Percentiles rank a stretch among this genome's conserved stretches.
These are phyloP conservation scores for Diaporthe nobilis DNA, from an alignment of 2,329 filamentous ascomycete genomes.

Conservation along the genomic window DNA sequence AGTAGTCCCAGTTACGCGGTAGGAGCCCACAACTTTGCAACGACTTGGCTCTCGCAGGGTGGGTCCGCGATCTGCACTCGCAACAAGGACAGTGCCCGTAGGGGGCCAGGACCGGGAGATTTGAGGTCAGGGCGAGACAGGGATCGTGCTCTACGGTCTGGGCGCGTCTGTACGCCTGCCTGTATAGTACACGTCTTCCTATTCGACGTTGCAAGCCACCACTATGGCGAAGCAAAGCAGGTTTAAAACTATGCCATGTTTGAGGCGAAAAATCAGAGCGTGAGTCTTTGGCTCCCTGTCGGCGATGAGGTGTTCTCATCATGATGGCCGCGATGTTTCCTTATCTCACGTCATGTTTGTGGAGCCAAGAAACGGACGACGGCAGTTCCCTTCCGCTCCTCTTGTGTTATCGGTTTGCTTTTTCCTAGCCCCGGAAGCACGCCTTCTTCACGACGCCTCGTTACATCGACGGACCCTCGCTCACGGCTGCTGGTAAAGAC, in stretches of 20 bases:
- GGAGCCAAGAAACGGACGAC: not conserved
- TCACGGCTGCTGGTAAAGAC: not conserved
- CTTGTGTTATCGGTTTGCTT: not conserved
- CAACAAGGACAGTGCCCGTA: constrained; percentile 17
- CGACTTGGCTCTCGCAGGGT: not conserved
- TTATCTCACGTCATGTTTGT: not conserved
- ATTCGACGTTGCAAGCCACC: constrained; percentile 1
- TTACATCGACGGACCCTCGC: not conserved
- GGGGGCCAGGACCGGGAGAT: constrained; percentile 15
- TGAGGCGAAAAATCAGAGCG: constrained; percentile 2
- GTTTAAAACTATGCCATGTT: constrained; percentile 1
- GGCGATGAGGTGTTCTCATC: not conserved
- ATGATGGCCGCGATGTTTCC: not conserved
- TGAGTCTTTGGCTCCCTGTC: not conserved
- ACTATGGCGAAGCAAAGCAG: constrained; percentile 12
- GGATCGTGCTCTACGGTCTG: not conserved
- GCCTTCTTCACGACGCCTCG: not conserved
- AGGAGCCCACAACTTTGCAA: not conserved
- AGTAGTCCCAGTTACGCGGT: constrained; percentile 1
- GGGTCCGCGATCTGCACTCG: constrained; percentile 10
- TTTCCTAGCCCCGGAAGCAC: not conserved
- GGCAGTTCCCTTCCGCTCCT: not conserved
- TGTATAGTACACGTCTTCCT: not conserved
- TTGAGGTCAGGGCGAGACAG: constrained; percentile 16
- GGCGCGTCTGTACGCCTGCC: not conserved